These are phyloP conservation scores for Diphasiastrum complanatum DNA, from an alignment of 83 land plant species.

Conservation along the genomic window DNA sequence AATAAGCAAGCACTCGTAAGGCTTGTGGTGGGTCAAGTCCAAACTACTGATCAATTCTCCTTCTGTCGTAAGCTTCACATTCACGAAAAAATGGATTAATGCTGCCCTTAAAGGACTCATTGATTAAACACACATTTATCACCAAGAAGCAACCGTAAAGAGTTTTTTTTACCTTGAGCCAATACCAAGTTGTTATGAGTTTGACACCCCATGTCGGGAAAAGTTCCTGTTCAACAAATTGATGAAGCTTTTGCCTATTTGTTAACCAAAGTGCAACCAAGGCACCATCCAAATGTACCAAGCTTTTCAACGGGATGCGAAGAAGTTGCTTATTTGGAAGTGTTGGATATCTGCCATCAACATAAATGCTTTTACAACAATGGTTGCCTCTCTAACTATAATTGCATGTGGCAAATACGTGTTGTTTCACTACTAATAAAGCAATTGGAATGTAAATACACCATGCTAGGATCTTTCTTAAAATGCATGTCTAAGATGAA, in stretches of 20 bases:
- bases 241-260: conserved; percentile 77
- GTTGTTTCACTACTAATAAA: no score
- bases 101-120: not conserved
- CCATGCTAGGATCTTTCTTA: no score
- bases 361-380: not conserved
- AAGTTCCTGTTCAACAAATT: conserved; percentile 72
- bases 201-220: conserved; percentile 80
- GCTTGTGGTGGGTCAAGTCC: conserved; percentile 85
- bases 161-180: conserved; percentile 86
- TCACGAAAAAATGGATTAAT: not conserved
- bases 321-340: conserved; percentile 73
- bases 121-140: not conserved
- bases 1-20: conserved; percentile 86
- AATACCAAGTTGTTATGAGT: conserved; percentile 47
- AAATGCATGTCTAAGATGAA: no score
- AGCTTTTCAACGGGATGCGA: conserved; percentile 62
- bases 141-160: not conserved
- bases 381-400: not conserved
- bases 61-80: conserved; percentile 58
- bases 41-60: conserved; percentile 72
- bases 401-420: no score
- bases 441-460: no score
- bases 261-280: conserved; percentile 92
- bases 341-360: conserved; percentile 67
- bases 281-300: conserved; percentile 73